Evolutionary conservation across 108 stramenopile species (phyloP).

Genomic region (Thalassiosira profunda): DNA sequence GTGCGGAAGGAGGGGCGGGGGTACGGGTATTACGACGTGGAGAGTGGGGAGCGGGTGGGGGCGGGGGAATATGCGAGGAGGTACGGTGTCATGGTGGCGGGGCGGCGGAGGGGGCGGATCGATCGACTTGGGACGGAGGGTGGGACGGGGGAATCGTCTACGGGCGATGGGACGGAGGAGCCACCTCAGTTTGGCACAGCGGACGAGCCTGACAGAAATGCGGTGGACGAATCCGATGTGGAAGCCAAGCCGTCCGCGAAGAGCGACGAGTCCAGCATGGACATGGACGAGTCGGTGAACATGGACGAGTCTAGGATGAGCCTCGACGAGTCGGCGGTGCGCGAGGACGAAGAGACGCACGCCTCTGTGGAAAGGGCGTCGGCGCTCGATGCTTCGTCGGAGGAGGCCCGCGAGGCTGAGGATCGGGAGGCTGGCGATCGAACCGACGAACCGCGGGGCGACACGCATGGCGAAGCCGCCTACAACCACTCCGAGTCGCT

Average conservation of each 20-base stretch:
- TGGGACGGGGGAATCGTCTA: background rate
- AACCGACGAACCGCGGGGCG: no score
- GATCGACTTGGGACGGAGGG: background rate
- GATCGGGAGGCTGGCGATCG: no score
- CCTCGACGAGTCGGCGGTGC: no score
- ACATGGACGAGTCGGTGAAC: conserved; percentile 24
- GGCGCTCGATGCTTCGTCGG: no score
- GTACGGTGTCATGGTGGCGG: conserved; percentile 21
- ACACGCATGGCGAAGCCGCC: background rate
- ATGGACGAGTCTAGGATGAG: conserved; percentile 44
- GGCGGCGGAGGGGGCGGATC: background rate
- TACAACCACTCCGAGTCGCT: background rate
- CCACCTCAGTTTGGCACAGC: background rate
- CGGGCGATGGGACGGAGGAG: background rate
- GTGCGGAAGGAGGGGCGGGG: conserved; percentile 13
- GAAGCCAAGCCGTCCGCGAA: no score
- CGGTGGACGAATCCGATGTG: no score
- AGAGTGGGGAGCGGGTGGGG: background rate
- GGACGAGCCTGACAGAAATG: background rate
- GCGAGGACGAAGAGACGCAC: no score
- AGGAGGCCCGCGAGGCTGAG: no score
- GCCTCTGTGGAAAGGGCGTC: no score
- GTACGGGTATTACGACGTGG: conserved; percentile 20
- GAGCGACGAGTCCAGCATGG: conserved; percentile 42
- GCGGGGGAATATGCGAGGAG: conserved; percentile 17